Evolutionary conservation across 2,329 filamentous ascomycete species (phyloP).

Genomic region (Cladosporium sp.): DNA sequence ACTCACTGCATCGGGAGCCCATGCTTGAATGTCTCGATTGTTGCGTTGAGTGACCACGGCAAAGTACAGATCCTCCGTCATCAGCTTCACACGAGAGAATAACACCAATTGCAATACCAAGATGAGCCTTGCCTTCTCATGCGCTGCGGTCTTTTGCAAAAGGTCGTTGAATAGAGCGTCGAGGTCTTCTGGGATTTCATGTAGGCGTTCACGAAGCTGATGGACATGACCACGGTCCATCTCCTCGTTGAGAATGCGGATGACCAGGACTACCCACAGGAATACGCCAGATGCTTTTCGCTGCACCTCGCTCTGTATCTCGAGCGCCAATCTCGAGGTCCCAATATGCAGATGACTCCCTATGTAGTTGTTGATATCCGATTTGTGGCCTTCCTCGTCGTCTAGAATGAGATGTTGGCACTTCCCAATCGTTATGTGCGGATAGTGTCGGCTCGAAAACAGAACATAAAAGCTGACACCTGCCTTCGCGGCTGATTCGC

Average conservation of each 20-base stretch:
- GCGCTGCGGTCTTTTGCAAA: slow-evolving; percentile 24
- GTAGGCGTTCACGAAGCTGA: slow-evolving; percentile 30
- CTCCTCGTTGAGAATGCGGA: slow-evolving; percentile 44
- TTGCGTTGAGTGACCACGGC: slow-evolving; percentile 34
- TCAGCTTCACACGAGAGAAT: slow-evolving; percentile 43
- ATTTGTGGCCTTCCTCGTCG: neutral
- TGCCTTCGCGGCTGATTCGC: slow-evolving; percentile 3
- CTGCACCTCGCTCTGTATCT: slow-evolving; percentile 35
- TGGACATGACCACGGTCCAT: slow-evolving; percentile 28
- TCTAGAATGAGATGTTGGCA: neutral
- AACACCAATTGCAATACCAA: slow-evolving; percentile 53
- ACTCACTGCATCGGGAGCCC: slow-evolving; percentile 10
- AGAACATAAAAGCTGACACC: slow-evolving; percentile 29
- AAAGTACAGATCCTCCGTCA: slow-evolving; percentile 43
- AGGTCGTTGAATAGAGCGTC: slow-evolving; percentile 49
- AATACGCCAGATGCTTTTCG: slow-evolving; percentile 41
- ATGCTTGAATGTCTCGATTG: slow-evolving; percentile 17
- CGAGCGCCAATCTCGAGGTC: slow-evolving; percentile 8
- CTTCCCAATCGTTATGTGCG: neutral
- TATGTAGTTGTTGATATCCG: neutral
- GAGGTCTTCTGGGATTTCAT: slow-evolving; percentile 39
- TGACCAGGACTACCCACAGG: slow-evolving; percentile 44
- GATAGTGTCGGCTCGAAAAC: slow-evolving; percentile 43
- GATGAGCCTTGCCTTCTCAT: slow-evolving; percentile 6
- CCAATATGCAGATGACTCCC: too few relatives aligned